Conservation (phyloP, 2,329 filamentous ascomycete genomes). For the Botrytis fragariae region DNA sequence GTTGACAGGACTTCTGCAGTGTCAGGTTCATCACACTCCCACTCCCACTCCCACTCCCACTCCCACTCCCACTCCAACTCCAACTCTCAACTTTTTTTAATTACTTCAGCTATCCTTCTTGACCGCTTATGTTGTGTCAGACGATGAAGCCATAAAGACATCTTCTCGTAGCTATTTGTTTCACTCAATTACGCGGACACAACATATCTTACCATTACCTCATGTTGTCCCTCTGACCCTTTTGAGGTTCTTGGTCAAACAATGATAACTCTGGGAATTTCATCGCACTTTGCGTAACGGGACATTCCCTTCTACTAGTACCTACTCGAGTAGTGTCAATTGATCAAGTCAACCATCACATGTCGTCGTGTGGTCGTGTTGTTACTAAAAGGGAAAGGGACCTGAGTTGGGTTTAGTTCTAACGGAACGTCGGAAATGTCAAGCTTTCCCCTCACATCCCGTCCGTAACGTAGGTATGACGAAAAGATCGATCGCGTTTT, state of each 20-base stretch:
- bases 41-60: neutral
- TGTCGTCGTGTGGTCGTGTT: neutral
- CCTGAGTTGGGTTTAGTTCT: conserved; percentile 4
- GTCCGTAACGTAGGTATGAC: neutral
- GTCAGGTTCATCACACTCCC: neutral
- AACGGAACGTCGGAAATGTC: conserved; percentile 9
- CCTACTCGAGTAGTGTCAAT: neutral
- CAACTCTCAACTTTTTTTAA: neutral
- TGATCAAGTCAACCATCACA: neutral
- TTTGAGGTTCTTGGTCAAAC: neutral
- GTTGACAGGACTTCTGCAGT: neutral
- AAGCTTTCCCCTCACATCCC: neutral
- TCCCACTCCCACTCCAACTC: neutral
- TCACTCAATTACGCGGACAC: neutral
- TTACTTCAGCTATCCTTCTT: neutral
- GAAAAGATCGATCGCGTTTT: conserved; percentile 14
- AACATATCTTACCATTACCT: conserved; percentile 1
- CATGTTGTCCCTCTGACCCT: conserved; percentile 2
- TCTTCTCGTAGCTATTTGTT: neutral
- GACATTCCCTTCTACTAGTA: neutral
- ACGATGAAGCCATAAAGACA: neutral
- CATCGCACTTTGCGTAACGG: neutral
- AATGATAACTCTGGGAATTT: neutral
- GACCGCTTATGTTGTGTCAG: conserved; percentile 11
- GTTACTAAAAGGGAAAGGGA: neutral